Conservation (phyloP, 148 eudicot genomes). For the Cornus suecica region DNA sequence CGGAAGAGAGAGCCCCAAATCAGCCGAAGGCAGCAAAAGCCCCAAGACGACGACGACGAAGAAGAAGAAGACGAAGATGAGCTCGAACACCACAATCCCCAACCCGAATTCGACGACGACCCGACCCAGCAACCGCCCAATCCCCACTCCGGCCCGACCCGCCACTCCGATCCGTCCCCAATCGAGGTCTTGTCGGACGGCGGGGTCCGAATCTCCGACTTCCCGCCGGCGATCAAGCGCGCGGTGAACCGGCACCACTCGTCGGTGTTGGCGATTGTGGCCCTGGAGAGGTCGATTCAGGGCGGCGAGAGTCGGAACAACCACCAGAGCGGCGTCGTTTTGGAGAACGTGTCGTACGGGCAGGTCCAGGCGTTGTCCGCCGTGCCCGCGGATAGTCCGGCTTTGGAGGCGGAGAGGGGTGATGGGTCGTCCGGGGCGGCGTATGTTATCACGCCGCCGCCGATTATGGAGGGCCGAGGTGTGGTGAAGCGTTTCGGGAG, state of each 20-base stretch:
- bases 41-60: conserved; percentile 46
- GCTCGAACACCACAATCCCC: conserved; percentile 9
- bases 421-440: conserved; percentile 25
- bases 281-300: conserved; percentile 45
- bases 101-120: conserved; percentile 47
- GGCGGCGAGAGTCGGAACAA: conserved; percentile 34
- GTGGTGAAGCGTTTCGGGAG: conserved; percentile 61
- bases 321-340: conserved; percentile 20
- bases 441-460: conserved; percentile 62
- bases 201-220: conserved; percentile 52
- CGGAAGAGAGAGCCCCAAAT: conserved; percentile 47
- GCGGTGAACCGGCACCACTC: conserved; percentile 51
- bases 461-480: conserved; percentile 60
- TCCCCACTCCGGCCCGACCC: conserved; percentile 20
- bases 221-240: conserved; percentile 56
- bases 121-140: conserved; percentile 38
- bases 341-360: conserved; percentile 85
- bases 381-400: conserved; percentile 49
- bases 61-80: conserved; percentile 54
- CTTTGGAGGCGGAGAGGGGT: conserved; percentile 31
- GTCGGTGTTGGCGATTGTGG: conserved; percentile 46
- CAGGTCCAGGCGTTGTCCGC: conserved; percentile 83
- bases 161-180: conserved; percentile 14
- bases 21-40: conserved; percentile 46
- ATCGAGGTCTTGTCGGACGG: conserved; percentile 48